Conservation (phyloP, 148 eudicot genomes). For the Talinum fruticosum region DNA sequence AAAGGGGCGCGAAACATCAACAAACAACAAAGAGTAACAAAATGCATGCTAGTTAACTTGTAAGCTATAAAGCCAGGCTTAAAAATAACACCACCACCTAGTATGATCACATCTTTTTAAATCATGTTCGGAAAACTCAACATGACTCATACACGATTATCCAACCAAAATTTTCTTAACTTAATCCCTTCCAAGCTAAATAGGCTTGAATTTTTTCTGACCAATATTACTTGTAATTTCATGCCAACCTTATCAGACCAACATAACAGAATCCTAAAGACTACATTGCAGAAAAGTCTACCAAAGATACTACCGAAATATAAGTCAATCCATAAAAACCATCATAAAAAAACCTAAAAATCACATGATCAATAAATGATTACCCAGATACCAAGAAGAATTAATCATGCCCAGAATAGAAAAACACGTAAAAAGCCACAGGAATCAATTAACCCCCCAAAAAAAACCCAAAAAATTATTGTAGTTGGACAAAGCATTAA, state of each 20-base stretch:
- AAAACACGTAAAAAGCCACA: too few relatives aligned
- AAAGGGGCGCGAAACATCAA: too few relatives aligned
- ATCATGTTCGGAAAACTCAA: neutral
- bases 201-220: neutral
- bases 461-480: too few relatives aligned
- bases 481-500: too few relatives aligned
- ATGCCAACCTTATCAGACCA: neutral
- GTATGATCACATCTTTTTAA: conserved; percentile 1
- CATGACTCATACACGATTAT: neutral
- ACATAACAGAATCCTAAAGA: neutral
- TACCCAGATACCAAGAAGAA: neutral
- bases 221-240: neutral
- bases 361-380: too few relatives aligned
- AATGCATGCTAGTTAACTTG: neutral
- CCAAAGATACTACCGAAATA: neutral
- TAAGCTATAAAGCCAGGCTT: neutral
- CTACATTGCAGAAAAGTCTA: neutral
- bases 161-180: neutral
- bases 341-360: too few relatives aligned
- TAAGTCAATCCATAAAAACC: neutral
- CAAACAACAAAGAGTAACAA: neutral
- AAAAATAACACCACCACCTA: neutral
- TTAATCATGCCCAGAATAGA: too few relatives aligned
- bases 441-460: too few relatives aligned
- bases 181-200: neutral